Base-by-base conservation (phyloP, 2,329 filamentous ascomycete genomes). In the Cladosporium colombiae region DNA sequence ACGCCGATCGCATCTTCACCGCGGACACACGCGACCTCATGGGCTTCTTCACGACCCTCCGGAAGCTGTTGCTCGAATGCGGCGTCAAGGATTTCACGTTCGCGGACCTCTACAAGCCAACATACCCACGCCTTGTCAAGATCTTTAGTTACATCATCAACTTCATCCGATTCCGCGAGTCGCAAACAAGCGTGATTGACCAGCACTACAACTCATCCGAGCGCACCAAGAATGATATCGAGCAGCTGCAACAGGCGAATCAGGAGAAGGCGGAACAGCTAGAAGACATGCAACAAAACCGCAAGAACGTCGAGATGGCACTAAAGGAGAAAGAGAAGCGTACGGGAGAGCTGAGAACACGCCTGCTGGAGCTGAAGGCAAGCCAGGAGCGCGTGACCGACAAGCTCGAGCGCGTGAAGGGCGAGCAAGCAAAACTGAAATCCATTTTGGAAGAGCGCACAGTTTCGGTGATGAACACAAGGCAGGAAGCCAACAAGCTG, bases 91-190 rank as follows among this genome's bases (percentile, higher is more conserved):
- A 99, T 78, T 97, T 99, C 74, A 92, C 91, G 40, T 97, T 98
- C 79, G 89, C 89, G 67, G 95, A 99, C 77, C 83, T 99, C 6
- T 94, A 96, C 77, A 91, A 90, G 77, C 95, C 95, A 18, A 96
- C 92, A 1, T 91, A 96, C 75, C 90, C 92, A 66, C 91, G 95
- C 53, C 85, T 98, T 16, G 90, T 94, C 74, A 96, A 95, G 81
- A 96, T 98, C 74, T 95, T 99, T 77, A 96, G 92, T 70, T 97
- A 97, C 79, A 87, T 98, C 69, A 99, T 99, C 83, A 99, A 99
- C 80, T 99, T 99, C 79, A 93, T 98, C 71, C 89, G 95, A 62
- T 99, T 98, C 81, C 91, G 95, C 72, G 93, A 97, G 81, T 93
- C 90, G 68, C 94, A 98, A 78, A 96, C 93, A 1, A 83, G 84